Evolutionary conservation across 176 grass and related monocot species (phyloP).

Genomic region (Calamus simplicifolius): DNA sequence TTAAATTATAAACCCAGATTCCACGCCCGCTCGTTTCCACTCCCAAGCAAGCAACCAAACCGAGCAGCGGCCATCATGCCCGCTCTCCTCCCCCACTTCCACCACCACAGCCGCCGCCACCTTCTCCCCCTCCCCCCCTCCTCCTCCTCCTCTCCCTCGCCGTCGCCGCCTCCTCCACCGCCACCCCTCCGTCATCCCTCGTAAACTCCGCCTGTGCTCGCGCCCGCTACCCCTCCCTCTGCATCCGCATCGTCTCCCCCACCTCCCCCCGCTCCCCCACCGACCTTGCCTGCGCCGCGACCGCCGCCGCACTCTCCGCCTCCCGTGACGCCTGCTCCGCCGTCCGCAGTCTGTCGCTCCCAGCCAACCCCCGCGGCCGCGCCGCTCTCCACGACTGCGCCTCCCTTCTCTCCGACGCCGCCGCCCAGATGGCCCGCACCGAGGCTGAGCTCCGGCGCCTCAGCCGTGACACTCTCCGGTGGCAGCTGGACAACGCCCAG

Average conservation of each 20-base stretch:
- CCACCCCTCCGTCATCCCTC: background rate
- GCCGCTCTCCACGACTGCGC: constrained; percentile 1
- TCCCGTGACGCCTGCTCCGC: background rate
- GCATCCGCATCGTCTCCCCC: background rate
- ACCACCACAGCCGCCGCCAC: background rate
- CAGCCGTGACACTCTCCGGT: background rate
- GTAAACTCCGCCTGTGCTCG: constrained; percentile 7
- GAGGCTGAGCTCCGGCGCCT: background rate
- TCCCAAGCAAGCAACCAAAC: too few species aligned
- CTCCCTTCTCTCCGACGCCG: background rate
- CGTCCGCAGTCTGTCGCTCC: background rate
- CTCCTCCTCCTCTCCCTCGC: background rate
- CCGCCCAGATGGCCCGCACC: background rate
- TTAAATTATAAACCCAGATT: too few species aligned
- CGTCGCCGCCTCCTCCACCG: background rate
- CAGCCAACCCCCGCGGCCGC: background rate
- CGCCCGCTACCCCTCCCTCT: constrained; percentile 6
- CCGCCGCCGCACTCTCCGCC: constrained; percentile 1
- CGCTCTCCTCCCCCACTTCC: background rate
- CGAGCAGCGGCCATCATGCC: too few species aligned
- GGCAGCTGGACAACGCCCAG: constrained; percentile 9
- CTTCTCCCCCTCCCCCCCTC: background rate
- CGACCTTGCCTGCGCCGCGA: background rate
- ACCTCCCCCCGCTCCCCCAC: background rate
- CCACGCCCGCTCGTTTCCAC: too few species aligned